Percentiles rank a stretch among this genome's conserved stretches.
Conservation (phyloP, 306 rosid genomes). For the Cicer chorassanicum region DNA sequence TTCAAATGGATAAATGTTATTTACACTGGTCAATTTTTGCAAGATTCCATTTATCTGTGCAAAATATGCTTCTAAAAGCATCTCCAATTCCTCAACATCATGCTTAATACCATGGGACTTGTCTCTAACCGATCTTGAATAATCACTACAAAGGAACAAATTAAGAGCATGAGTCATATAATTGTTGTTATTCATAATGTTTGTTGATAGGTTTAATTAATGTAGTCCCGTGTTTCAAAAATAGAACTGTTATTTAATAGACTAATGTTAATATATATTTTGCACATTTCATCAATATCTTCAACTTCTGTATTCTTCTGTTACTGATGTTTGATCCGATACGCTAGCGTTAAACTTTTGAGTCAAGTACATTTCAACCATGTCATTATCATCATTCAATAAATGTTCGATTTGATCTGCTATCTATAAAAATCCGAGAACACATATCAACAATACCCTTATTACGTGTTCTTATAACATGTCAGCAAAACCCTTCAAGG, state of each 20-base stretch:
- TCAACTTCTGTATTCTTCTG: conserved; percentile 33
- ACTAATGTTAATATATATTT: neutral
- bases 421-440: neutral
- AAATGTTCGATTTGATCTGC: conserved; percentile 80
- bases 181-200: conserved; percentile 10
- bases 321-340: conserved; percentile 39
- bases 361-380: conserved; percentile 89
- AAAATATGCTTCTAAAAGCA: conserved; percentile 88
- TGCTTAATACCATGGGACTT: conserved; percentile 47
- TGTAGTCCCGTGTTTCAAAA: too few relatives aligned
- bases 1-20: conserved; percentile 10
- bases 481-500: too few relatives aligned
- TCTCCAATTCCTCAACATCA: conserved; percentile 80
- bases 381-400: conserved; percentile 79
- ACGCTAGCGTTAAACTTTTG: conserved; percentile 59
- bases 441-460: too few relatives aligned
- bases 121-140: conserved; percentile 42
- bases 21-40: conserved; percentile 71
- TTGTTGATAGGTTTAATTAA: too few relatives aligned
- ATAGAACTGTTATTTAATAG: neutral
- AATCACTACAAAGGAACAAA: conserved; percentile 36
- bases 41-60: conserved; percentile 76
- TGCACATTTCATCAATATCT: conserved; percentile 41
- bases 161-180: neutral
- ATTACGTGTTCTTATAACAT: too few relatives aligned